Evolutionary conservation across 371 early-diverging fungal genomes (phyloP), one percentile per base, ranked within the genome.

Genomic region (Enterocytospora artemiae): DNA sequence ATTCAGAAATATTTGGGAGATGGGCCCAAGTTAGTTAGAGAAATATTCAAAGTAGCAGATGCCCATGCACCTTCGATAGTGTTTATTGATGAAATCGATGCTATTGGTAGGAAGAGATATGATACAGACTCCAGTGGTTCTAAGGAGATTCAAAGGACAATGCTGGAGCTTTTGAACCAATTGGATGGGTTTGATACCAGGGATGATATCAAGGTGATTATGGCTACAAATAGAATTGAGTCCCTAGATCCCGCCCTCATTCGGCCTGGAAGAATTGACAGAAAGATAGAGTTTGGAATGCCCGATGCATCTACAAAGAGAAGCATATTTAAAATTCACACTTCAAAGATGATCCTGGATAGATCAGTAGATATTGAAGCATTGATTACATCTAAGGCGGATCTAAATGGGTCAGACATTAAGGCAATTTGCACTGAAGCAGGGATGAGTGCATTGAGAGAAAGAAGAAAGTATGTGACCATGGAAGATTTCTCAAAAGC

Each of bases 51-150:
- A 54, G 90, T 95, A 0, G 99, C 99, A 5, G 92, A 96, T 73
- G 90, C 92, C 71, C 86, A 96, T 74, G 91, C 99, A 16, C 99
- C 99, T 4, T 87, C 91, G 9, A 99, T 99, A 79, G 93, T 99
- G 25, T 97, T 99, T 78, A 97, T 99, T 77, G 99, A 99, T 79
- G 99, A 99, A 83, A 96, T 99, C 66, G 99, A 99, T 80, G 96
- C 99, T 25, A 84, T 98, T 34, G 99, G 97, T 66, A 88, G 91
- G 20, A 96, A 93, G 75, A 63, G 87, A 79, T 93, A 93, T 75
- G 92, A 95, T 51, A 89, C 92, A 2, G 89, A 88, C 39, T 92
- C 91, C 1, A 92, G 92, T 33, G 99, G 94, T 69, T 91, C 91
- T 73, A 84, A 89, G 56, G 99, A 97, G 81, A 92, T 96, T 63